Conservation (phyloP, 2,329 filamentous ascomycete species). For the Tolypocladium nubicola region DNA sequence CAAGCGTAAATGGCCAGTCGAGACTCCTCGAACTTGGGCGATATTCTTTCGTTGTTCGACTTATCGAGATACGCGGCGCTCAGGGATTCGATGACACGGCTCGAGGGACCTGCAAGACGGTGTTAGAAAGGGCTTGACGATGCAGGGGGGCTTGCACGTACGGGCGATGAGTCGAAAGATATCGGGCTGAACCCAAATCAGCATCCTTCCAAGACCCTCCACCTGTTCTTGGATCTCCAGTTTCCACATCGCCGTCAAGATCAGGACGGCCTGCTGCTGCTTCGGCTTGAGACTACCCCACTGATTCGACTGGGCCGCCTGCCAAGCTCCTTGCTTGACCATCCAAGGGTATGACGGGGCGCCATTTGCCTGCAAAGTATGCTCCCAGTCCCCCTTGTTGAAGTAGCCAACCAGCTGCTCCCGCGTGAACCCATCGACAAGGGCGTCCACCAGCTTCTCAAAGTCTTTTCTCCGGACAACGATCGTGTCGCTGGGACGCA, state of each 20-base stretch:
- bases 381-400: conserved; percentile 1
- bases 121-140: background rate
- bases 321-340: conserved; percentile 28
- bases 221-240: conserved; percentile 35
- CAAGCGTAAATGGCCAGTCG: conserved; percentile 19
- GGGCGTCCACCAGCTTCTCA: conserved; percentile 22
- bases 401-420: conserved; percentile 35
- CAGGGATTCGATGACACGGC: conserved; percentile 15
- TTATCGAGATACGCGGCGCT: conserved; percentile 19
- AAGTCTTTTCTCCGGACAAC: conserved; percentile 30
- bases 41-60: conserved; percentile 19
- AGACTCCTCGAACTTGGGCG: conserved; percentile 7
- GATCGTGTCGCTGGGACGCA: conserved; percentile 30
- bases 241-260: conserved; percentile 40
- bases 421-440: conserved; percentile 35
- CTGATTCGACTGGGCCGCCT: conserved; percentile 16
- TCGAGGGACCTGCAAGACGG: conserved; percentile 6
- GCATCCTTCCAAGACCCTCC: conserved; percentile 28
- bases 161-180: conserved; percentile 35
- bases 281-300: conserved; percentile 21
- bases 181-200: conserved; percentile 25
- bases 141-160: conserved; percentile 16
- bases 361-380: background rate
- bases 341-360: conserved; percentile 30
- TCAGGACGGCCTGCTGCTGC: conserved; percentile 24